Percentiles rank a stretch among this genome's conserved stretches.
phyloP scores from a whole-genome alignment of 2,329 filamentous ascomycete genomes.

The Phialemoniopsis sp. region DNA sequence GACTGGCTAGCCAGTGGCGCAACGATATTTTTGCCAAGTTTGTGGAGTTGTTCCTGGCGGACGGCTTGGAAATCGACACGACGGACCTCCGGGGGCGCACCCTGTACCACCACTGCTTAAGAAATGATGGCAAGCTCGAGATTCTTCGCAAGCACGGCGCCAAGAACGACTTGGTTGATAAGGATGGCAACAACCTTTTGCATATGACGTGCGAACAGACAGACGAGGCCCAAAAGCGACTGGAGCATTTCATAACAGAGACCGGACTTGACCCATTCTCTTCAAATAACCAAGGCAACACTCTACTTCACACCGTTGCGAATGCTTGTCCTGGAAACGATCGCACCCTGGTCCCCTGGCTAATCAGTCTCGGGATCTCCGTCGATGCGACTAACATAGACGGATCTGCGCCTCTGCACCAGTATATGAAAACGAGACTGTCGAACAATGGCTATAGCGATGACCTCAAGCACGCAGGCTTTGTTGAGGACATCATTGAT shows the following conservation, averaged over 20 bases:
- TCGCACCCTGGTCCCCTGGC: neutral
- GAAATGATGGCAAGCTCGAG: neutral
- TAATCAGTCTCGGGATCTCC: slow-evolving; percentile 1
- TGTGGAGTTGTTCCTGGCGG: slow-evolving; percentile 2
- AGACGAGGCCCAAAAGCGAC: too few relatives aligned
- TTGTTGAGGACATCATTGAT: too few relatives aligned
- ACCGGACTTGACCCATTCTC: neutral
- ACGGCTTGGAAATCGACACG: slow-evolving; percentile 3
- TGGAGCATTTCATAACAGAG: too few relatives aligned
- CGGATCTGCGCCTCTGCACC: slow-evolving; percentile 1
- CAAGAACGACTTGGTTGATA: neutral
- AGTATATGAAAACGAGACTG: neutral
- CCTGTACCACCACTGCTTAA: neutral
- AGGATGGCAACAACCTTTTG: neutral
- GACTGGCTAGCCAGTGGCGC: neutral
- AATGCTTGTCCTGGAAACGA: neutral
- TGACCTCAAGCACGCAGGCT: too few relatives aligned
- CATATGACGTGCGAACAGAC: neutral
- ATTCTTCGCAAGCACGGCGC: neutral
- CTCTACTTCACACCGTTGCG: neutral
- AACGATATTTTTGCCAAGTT: neutral
- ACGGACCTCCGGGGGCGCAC: neutral
- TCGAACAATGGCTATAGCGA: neutral
- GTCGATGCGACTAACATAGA: slow-evolving; percentile 1
- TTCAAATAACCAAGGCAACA: neutral